These are phyloP conservation scores for Mycena epipterygia DNA, from an alignment of 768 basidiomycete genomes.

Conservation along the genomic window DNA sequence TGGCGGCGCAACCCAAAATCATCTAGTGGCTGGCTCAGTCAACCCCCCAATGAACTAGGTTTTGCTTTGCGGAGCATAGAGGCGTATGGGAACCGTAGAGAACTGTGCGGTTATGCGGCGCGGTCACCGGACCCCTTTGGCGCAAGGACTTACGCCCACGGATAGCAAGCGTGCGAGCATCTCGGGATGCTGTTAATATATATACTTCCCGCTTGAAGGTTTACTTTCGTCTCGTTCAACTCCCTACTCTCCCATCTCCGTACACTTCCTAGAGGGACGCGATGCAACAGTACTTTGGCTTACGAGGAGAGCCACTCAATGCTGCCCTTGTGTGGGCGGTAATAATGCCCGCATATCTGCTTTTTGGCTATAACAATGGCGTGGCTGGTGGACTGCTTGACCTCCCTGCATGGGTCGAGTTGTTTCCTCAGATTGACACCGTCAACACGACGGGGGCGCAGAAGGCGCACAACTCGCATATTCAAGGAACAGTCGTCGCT, in stretches of 20 bases:
- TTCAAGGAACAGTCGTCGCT: slow-evolving; percentile 34
- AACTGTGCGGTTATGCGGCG: too few species aligned
- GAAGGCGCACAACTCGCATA: slow-evolving; percentile 28
- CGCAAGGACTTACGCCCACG: neutral
- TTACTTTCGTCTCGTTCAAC: neutral
- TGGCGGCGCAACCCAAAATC: neutral
- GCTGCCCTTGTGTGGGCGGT: slow-evolving; percentile 34
- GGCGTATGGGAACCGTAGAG: too few species aligned
- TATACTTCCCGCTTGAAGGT: neutral
- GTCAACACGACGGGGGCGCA: slow-evolving; percentile 22
- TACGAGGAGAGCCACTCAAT: slow-evolving; percentile 33
- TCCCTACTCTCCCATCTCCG: neutral
- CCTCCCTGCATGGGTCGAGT: slow-evolving; percentile 30
- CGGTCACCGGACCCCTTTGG: neutral
- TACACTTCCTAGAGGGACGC: neutral
- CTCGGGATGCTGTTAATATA: neutral
- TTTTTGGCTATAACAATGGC: slow-evolving; percentile 33
- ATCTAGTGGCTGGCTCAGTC: neutral
- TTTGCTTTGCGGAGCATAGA: too few species aligned
- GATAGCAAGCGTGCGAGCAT: neutral
- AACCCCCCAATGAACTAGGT: too few species aligned
- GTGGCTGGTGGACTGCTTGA: slow-evolving; percentile 35
- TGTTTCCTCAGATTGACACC: slow-evolving; percentile 35
- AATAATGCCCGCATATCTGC: slow-evolving; percentile 33
- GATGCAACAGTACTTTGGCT: slow-evolving; percentile 35